phyloP scores from a whole-genome alignment of 2,329 filamentous ascomycete genomes.

The Laburnicola sp. region DNA sequence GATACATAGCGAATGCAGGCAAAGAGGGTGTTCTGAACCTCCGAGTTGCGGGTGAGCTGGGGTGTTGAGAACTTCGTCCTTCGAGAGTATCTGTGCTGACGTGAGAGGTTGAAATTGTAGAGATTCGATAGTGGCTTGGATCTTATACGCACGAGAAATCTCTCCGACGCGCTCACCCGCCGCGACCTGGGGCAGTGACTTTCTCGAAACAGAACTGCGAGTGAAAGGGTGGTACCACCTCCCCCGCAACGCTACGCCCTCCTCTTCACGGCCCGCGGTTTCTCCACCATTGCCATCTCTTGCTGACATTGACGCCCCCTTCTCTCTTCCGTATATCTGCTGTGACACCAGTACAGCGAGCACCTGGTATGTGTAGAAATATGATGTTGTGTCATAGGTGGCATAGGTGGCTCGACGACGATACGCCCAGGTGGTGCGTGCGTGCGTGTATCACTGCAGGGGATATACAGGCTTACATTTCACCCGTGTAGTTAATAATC shows the following conservation, averaged over 20 bases:
- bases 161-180: neutral
- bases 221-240: neutral
- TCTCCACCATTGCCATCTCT: neutral
- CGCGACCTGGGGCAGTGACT: neutral
- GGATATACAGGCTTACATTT: neutral
- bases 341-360: neutral
- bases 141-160: constrained; percentile 1
- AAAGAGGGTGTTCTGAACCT: neutral
- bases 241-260: neutral
- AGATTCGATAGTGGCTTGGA: neutral
- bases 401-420: neutral
- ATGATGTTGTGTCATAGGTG: neutral
- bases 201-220: neutral
- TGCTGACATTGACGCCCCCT: neutral
- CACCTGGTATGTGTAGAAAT: neutral
- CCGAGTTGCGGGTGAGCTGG: neutral
- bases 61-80: neutral
- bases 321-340: neutral
- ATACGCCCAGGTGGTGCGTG: neutral
- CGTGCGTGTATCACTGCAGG: neutral
- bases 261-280: neutral
- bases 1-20: neutral
- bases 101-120: neutral
- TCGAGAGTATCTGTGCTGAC: neutral
- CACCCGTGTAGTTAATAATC: neutral